Base-by-base conservation (phyloP, 345 rosid species). In the Crucihimalaya himalaica region DNA sequence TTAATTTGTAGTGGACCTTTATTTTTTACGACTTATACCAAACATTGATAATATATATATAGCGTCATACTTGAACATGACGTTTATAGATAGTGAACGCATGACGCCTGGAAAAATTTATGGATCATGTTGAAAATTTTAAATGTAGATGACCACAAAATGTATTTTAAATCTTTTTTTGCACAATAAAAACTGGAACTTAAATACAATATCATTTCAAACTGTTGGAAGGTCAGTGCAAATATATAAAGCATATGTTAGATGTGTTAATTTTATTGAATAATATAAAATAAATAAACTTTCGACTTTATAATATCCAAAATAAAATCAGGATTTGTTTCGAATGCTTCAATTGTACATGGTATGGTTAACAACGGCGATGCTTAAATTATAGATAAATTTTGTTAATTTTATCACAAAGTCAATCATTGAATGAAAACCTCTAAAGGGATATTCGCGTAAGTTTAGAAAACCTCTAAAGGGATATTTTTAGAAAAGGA, bases 1-100 rank as follows among this genome's bases (percentile, higher is more conserved):
- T n/a, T 29, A 8, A 40, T 29, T n/a, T 29, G 37, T 32, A 53
- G 47, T 72, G 55, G 57, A 54, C 31, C 63, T 54, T 64, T 73
- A 50, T 34, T 13, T 16, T 60, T 59, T 19, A 5, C 32, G 61
- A 37, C 39, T 35, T 28, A 64, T 73, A 45, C 55, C 70, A n/a
- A 73, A 25, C 47, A 12, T 31, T 29, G 34, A 29, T 63, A 21
- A 43, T 63, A 63, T 63, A 63, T 8, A 50, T 32, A 21, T 48
- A 45, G 7, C 27, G 43, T 28, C 58, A 37, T 32, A 21, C 45
- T 50, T 20, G 21, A 60, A 27, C 21, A 37, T 29, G 32, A 51
- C 62, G 61, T 50, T 70, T 18, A 39, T 13, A 34, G 35, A 52
- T 66, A n/a, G 25, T n/a, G 61, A 50, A 52, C 23, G 31, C 32